Evolutionary conservation across 1,284 basidiomycete species (phyloP), one percentile per base, ranked within the genome.

Genomic region (Vanrija sp.): DNA sequence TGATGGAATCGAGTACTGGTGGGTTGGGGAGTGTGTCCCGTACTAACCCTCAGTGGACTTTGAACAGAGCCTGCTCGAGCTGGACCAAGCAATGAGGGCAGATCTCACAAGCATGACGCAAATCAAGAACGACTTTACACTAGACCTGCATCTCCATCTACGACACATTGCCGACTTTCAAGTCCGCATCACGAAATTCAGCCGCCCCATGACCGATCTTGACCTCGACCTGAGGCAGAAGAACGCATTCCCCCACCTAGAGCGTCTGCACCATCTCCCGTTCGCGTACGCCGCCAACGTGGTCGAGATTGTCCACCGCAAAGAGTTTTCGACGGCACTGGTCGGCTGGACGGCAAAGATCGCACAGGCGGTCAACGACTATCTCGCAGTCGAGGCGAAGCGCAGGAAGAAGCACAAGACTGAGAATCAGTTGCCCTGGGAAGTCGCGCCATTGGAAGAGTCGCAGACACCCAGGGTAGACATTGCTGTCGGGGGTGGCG

Each of bases 241-340:
- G 74, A 90, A 86, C 45, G 89, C 88, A 49, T 98, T 98, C 74
- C 83, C 87, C 19, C 92, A 98, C 71, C 87, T 98, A 14, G 84
- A 88, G 52, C 82, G 94, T 14, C 78, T 98, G 39, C 91, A 96
- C 68, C 86, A 84, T 54, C 89, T 98, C 83, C 77, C 95, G 1
- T 93, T 91, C 68, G 91, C 91, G 0, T 98, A 98, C 73, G 89
- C 91, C 0, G 89, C 91, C 1, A 92, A 93, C 0, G 82, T 97
- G 1, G 82, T 95, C 12, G 95, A 98, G 75, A 85, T 95, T 38
- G 88, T 95, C 0, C 81, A 94, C 53, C 80, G 95, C 52, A 88
- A 89, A 60, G 91, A 95, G 71, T 97, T 95, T 72, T 81, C 87
- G 85, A 61, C 77, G 82, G 72, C 52, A 68, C 87, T 93, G 71